Percentiles rank a stretch among this genome's conserved stretches.
phyloP scores from a whole-genome alignment of 257 asterid species.

The Schizonepeta tenuifolia region DNA sequence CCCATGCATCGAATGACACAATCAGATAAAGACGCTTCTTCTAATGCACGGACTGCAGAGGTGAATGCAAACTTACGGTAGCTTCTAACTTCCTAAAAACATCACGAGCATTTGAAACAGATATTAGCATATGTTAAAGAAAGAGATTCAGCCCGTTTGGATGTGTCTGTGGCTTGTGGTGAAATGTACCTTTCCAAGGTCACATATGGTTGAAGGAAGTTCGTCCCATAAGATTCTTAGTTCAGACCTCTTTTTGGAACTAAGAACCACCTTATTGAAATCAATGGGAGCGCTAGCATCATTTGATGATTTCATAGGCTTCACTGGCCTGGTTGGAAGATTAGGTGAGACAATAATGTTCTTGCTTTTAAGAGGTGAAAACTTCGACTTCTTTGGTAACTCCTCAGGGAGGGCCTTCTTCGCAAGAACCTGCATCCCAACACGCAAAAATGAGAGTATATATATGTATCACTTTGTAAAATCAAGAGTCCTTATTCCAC shows the following conservation, averaged over 20 bases:
- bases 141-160: background rate
- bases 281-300: slow-evolving; percentile 43
- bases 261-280: slow-evolving; percentile 51
- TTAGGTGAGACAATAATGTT: slow-evolving; percentile 62
- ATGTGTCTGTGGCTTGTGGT: background rate
- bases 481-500: background rate
- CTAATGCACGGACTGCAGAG: slow-evolving; percentile 78
- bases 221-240: slow-evolving; percentile 57
- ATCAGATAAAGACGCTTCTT: slow-evolving; percentile 77
- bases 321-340: slow-evolving; percentile 42
- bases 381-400: slow-evolving; percentile 41
- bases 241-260: slow-evolving; percentile 49
- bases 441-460: background rate
- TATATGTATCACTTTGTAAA: background rate
- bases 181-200: slow-evolving; percentile 73
- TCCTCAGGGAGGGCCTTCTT: slow-evolving; percentile 43
- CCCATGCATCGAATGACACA: slow-evolving; percentile 74
- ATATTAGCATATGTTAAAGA: background rate
- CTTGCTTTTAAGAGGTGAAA: slow-evolving; percentile 72
- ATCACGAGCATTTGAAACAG: background rate
- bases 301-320: slow-evolving; percentile 46
- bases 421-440: slow-evolving; percentile 39
- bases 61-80: slow-evolving; percentile 50
- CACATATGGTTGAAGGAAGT: slow-evolving; percentile 56
- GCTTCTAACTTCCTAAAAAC: slow-evolving; percentile 60